These are phyloP conservation scores for Ajuga chamaepitys DNA, from an alignment of 257 asterid species.

Conservation along the genomic window DNA sequence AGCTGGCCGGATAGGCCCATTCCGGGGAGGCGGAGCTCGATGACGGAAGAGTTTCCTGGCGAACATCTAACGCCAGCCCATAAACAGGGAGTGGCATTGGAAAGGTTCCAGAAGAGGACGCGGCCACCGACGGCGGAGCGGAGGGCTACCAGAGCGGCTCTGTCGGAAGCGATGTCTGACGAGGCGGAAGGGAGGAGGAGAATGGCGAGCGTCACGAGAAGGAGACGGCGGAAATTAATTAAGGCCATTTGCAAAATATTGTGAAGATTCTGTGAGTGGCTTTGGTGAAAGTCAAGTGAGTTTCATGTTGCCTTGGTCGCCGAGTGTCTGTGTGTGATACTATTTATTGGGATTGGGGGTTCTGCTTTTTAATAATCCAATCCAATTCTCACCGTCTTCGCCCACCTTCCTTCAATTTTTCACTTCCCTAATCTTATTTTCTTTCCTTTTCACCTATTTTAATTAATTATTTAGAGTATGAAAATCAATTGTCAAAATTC, in stretches of 20 bases:
- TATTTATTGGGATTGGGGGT: background rate
- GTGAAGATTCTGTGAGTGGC: background rate
- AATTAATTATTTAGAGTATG: too few relatives aligned
- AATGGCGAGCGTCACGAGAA: conserved; percentile 14
- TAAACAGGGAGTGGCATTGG: conserved; percentile 45
- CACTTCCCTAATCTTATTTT: too few relatives aligned
- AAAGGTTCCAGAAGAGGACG: conserved; percentile 46
- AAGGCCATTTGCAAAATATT: conserved; percentile 6
- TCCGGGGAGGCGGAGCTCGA: conserved; percentile 71
- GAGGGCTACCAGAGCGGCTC: conserved; percentile 56
- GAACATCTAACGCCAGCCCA: conserved; percentile 72
- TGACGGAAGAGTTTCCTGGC: conserved; percentile 29
- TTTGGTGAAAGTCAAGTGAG: conserved; percentile 14
- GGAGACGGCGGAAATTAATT: conserved; percentile 18
- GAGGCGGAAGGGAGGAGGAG: conserved; percentile 24
- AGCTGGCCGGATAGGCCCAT: conserved; percentile 62
- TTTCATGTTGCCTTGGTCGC: conserved; percentile 12
- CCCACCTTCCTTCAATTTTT: background rate
- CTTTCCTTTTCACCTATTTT: too few relatives aligned
- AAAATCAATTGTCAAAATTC: too few relatives aligned
- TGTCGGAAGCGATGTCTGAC: conserved; percentile 56
- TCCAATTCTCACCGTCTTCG: background rate
- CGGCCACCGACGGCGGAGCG: conserved; percentile 72
- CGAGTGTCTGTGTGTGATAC: background rate
- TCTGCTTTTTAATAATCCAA: too few relatives aligned